Evolutionary conservation across 2,329 filamentous ascomycete genomes (phyloP), one percentile per base, ranked within the genome.

Genomic region (Aspergillus spinulosporus): DNA sequence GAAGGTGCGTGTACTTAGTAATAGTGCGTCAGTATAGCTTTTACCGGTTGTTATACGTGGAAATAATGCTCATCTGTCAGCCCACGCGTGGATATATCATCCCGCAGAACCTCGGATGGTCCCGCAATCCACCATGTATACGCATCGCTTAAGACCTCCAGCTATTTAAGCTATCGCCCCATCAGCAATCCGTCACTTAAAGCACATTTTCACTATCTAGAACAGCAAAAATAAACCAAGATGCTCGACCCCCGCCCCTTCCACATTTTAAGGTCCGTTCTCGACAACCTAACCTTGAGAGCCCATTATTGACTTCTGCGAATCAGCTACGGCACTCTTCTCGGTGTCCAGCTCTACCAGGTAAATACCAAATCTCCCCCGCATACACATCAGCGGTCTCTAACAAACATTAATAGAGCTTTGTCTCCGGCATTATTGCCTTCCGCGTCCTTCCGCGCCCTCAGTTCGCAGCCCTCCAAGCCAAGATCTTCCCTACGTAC

Each of bases 321-420:
- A 49, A 58, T 50, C 54, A 56, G 90, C 70, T 96, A 95, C 76
- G 92, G 91, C 63, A 92, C 90, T 15, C 83, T 97, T 49, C 80
- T 97, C 11, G 94, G 94, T 62, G 88, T 88, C 29, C 89, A 91
- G 39, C 82, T 96, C 72, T 97, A 92, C 76, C 91, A 97, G 72
- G 87, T 88, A 75, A 72, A 74, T 53, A 26, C 28, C n/a, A 37
- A 21, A 21, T 21, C 12, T 7, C 5, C 4, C 11, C 36, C 4
- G n/a, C n/a, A 37, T 4, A 4, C n/a, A 84, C 12, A 44, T 15
- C 5, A 34, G 36, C 8, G 45, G 40, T 7, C 9, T 11, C 31
- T 53, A 28, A 31, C 40, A n/a, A 7, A 3, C 32, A 34, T n/a
- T 7, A 5, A n/a, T 64, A 89, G 86, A 88, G 89, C 54, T 97